Percentiles rank a stretch among this genome's conserved stretches.
Evolutionary conservation across 2,329 filamentous ascomycete genomes (phyloP).

Genomic region (Chalaropsis ovoidea): DNA sequence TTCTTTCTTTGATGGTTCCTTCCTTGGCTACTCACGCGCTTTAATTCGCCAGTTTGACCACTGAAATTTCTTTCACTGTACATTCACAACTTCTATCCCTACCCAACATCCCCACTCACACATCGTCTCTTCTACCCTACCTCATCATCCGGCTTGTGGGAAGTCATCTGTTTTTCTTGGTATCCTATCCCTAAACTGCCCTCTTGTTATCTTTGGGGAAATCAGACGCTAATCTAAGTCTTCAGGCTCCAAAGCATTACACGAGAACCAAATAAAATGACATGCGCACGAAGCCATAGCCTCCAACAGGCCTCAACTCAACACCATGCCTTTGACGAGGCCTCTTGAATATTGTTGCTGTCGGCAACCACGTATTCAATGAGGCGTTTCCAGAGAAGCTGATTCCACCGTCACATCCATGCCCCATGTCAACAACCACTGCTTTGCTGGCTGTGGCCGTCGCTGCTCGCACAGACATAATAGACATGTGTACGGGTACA

Average conservation of each 20-base stretch:
- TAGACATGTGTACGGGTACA: not conserved
- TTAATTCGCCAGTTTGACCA: not conserved
- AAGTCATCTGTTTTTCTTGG: not conserved
- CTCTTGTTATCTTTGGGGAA: not conserved
- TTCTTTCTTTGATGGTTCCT: not conserved
- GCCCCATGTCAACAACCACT: not conserved
- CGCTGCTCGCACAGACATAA: constrained; percentile 5
- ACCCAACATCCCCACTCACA: not conserved
- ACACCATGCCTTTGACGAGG: not conserved
- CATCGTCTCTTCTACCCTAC: not conserved
- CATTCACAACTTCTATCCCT: not conserved
- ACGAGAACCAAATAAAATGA: not conserved
- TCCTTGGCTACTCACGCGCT: not conserved
- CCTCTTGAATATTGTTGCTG: not conserved
- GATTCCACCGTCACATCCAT: constrained; percentile 2
- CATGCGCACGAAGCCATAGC: not conserved
- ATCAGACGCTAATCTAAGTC: not conserved
- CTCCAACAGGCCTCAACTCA: not conserved
- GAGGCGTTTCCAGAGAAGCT: constrained; percentile 5
- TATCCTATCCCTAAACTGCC: not conserved
- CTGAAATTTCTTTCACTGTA: not conserved
- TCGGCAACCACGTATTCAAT: not conserved
- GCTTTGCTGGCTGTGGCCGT: constrained; percentile 1
- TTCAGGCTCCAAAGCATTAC: not conserved
- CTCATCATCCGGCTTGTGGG: not conserved